phyloP scores from a whole-genome alignment of 2,329 filamentous ascomycete species.

The Talaromyces amestolkiae region DNA sequence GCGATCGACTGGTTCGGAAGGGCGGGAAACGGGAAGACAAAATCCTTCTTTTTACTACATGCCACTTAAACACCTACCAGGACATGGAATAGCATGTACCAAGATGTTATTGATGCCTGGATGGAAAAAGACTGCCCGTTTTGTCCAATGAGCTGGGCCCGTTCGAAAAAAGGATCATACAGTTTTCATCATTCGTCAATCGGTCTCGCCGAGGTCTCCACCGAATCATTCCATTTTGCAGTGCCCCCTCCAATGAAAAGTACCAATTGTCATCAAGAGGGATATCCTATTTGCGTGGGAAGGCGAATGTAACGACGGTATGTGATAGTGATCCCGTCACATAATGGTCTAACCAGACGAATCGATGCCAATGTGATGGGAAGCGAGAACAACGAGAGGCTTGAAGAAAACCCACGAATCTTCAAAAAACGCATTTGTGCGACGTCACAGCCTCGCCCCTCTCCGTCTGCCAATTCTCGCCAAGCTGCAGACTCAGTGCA shows the following conservation, averaged over 20 bases:
- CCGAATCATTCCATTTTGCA: not conserved
- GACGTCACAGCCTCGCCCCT: slow-evolving; percentile 6
- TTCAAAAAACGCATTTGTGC: not conserved
- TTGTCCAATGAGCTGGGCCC: not conserved
- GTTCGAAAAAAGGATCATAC: not conserved
- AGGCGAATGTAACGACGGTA: not conserved
- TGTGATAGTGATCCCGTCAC: slow-evolving; percentile 1
- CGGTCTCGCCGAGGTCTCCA: slow-evolving; percentile 8
- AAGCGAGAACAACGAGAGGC: not conserved
- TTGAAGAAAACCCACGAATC: not conserved
- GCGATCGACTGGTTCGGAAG: slow-evolving; percentile 18
- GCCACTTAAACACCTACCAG: not conserved
- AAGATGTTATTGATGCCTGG: not conserved
- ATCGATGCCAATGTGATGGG: not conserved
- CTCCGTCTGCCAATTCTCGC: not conserved
- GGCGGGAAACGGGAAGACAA: slow-evolving; percentile 15
- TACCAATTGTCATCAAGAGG: not conserved
- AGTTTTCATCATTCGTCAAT: not conserved
- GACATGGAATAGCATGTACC: not conserved
- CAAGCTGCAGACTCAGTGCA: not conserved
- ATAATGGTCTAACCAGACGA: not conserved
- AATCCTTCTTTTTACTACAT: slow-evolving; percentile 16
- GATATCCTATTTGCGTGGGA: not conserved
- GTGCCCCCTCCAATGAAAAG: not conserved
- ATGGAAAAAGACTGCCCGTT: not conserved